Percentiles rank a stretch among this genome's conserved stretches.
These are phyloP conservation scores for Lichtheimia corymbifera DNA, from an alignment of 371 early-diverging fungal species.

Conservation along the genomic window DNA sequence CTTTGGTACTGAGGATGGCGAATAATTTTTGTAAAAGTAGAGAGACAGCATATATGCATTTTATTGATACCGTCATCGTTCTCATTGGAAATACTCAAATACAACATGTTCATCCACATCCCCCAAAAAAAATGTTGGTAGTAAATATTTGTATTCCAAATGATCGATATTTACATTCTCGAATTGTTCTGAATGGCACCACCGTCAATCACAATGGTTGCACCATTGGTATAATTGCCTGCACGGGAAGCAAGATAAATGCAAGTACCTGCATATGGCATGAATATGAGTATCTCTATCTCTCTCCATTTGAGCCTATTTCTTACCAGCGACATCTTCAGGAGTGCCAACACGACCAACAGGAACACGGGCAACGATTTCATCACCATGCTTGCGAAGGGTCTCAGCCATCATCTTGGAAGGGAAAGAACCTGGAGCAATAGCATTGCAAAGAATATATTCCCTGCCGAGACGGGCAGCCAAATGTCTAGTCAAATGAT, in stretches of 20 bases:
- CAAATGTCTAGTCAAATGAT: conserved; percentile 73
- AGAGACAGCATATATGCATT: too few species aligned
- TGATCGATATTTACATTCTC: not conserved
- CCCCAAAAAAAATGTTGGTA: too few species aligned
- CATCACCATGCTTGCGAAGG: conserved; percentile 56
- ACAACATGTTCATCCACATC: too few species aligned
- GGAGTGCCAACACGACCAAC: conserved; percentile 78
- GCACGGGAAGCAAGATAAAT: conserved; percentile 82
- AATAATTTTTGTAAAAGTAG: too few species aligned
- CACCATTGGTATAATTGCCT: conserved; percentile 83
- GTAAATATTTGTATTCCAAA: too few species aligned
- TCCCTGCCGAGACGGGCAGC: conserved; percentile 65
- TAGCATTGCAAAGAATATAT: conserved; percentile 82
- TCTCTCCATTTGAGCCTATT: not conserved
- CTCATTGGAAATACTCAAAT: too few species aligned
- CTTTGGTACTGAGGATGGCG: conserved; percentile 46
- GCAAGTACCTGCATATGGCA: conserved; percentile 25
- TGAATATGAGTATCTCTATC: not conserved
- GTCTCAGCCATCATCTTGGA: conserved; percentile 91
- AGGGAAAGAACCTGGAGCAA: conserved; percentile 90
- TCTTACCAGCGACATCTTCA: conserved; percentile 84
- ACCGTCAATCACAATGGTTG: conserved; percentile 83
- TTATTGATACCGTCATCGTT: too few species aligned
- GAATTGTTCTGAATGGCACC: conserved; percentile 49
- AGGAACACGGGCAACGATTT: conserved; percentile 62